Evolutionary conservation across 805 yeast species (phyloP).

Genomic region (Ogataea zsoltii): DNA sequence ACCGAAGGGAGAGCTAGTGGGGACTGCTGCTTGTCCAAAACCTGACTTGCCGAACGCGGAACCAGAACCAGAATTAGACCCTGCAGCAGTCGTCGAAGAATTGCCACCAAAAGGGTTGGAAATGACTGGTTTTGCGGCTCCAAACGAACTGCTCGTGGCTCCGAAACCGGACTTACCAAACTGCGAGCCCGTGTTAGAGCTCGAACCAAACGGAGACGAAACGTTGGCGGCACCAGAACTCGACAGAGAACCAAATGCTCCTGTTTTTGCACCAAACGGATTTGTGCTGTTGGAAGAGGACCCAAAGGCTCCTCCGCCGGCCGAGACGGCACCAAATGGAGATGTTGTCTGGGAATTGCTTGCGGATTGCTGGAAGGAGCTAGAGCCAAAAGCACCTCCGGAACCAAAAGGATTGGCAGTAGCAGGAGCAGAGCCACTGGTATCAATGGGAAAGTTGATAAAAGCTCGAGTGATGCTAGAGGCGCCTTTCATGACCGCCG

Average conservation of each 20-base stretch:
- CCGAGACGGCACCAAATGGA: constrained; percentile 1
- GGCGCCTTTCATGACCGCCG: constrained; percentile 37
- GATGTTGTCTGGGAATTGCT: constrained; percentile 1
- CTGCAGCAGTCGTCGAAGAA: constrained; percentile 5
- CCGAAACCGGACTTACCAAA: constrained; percentile 29
- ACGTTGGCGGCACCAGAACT: neutral
- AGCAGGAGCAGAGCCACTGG: neutral
- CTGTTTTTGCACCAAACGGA: constrained; percentile 16
- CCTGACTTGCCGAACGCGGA: constrained; percentile 7
- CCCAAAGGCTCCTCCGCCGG: neutral
- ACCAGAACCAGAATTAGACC: constrained; percentile 18
- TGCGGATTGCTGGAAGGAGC: neutral
- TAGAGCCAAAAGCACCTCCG: neutral
- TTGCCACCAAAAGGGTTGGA: constrained; percentile 20
- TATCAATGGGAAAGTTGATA: constrained; percentile 35
- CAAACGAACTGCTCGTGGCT: constrained; percentile 13
- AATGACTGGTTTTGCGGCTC: constrained; percentile 1
- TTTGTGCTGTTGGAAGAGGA: neutral
- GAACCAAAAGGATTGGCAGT: constrained; percentile 12
- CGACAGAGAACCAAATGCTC: constrained; percentile 12
- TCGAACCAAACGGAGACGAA: constrained; percentile 12
- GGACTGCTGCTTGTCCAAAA: constrained; percentile 3
- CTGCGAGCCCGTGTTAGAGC: constrained; percentile 12
- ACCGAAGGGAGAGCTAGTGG: neutral
- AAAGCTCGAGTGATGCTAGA: constrained; percentile 32